These are phyloP conservation scores for Lavandula angustifolia DNA, from an alignment of 257 asterid genomes.

Conservation along the genomic window DNA sequence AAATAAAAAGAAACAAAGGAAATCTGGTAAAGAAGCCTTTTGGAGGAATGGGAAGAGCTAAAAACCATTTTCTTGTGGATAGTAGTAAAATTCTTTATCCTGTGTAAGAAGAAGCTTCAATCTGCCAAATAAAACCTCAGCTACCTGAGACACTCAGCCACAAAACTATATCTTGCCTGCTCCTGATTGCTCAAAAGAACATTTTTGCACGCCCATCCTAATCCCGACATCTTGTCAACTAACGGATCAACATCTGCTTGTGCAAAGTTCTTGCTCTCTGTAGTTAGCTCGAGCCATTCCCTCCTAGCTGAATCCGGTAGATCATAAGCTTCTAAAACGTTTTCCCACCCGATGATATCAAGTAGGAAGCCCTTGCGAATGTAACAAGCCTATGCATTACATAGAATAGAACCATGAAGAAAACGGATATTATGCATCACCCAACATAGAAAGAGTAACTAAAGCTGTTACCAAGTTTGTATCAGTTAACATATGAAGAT, in stretches of 20 bases:
- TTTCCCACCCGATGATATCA: slow-evolving; percentile 37
- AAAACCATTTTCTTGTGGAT: background rate
- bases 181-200: slow-evolving; percentile 73
- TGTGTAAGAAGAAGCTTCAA: slow-evolving; percentile 18
- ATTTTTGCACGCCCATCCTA: slow-evolving; percentile 74
- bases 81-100: slow-evolving; percentile 1
- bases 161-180: slow-evolving; percentile 65
- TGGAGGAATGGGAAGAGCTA: background rate
- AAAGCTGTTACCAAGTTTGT: background rate
- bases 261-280: slow-evolving; percentile 60
- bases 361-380: slow-evolving; percentile 49
- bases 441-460: background rate
- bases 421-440: background rate
- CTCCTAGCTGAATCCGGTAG: slow-evolving; percentile 31
- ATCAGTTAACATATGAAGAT: background rate
- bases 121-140: slow-evolving; percentile 25
- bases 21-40: background rate
- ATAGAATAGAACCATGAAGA: slow-evolving; percentile 14
- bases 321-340: slow-evolving; percentile 34
- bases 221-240: slow-evolving; percentile 50
- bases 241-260: slow-evolving; percentile 34
- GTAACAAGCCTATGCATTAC: slow-evolving; percentile 58
- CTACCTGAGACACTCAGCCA: slow-evolving; percentile 32
- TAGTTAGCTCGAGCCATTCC: slow-evolving; percentile 61
- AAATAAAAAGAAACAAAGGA: too few species aligned